These are phyloP conservation scores for Colletotrichum costaricense DNA, from an alignment of 2,329 filamentous ascomycete genomes.

Conservation along the genomic window DNA sequence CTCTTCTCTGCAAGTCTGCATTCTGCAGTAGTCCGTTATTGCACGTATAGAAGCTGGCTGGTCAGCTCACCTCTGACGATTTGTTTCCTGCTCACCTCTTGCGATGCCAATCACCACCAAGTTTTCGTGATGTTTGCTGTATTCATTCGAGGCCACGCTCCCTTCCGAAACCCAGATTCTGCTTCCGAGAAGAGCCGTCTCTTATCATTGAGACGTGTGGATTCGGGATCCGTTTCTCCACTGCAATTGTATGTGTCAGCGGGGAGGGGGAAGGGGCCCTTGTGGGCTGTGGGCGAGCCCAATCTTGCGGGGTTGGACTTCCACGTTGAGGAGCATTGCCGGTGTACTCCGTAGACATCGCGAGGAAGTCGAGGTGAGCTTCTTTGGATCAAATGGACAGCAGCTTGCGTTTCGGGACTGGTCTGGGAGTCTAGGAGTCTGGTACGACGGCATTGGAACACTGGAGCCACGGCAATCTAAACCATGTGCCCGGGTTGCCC, in stretches of 20 bases:
- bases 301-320: neutral
- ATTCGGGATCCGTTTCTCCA: neutral
- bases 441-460: neutral
- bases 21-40: neutral
- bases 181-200: neutral
- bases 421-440: too few relatives aligned
- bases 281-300: neutral
- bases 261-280: neutral
- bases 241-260: neutral
- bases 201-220: neutral
- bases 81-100: neutral
- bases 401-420: neutral
- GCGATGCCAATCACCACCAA: neutral
- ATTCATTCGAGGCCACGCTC: neutral
- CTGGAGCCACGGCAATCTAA: neutral
- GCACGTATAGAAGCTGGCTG: neutral
- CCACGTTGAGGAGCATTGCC: neutral
- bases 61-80: neutral
- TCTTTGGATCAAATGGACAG: neutral
- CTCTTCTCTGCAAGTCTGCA: neutral
- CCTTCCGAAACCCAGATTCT: neutral
- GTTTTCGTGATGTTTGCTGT: neutral
- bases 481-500: neutral
- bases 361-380: neutral
- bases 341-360: neutral